Percentiles rank a stretch among this genome's conserved stretches.
Evolutionary conservation across 2,329 filamentous ascomycete species (phyloP).

Genomic region (Hypoxylon sp.): DNA sequence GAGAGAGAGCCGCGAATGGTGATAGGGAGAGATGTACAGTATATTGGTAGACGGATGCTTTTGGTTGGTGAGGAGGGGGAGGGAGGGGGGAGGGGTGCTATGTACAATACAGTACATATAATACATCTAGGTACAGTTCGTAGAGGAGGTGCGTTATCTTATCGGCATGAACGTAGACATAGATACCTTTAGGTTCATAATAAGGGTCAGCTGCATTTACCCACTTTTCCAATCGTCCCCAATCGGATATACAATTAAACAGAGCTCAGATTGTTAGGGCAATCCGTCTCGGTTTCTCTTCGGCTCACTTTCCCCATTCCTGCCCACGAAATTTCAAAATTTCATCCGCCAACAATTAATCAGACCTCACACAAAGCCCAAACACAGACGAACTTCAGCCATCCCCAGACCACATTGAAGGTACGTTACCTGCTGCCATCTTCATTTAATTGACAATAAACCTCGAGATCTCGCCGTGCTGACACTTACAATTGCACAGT

Average conservation of each 20-base stretch:
- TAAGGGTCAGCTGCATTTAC: not conserved
- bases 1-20: constrained; percentile 2
- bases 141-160: no score
- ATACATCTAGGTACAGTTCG: no score
- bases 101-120: no score
- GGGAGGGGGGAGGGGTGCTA: no score
- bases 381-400: constrained; percentile 37
- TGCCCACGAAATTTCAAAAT: constrained; percentile 44
- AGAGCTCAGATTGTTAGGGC: constrained; percentile 20
- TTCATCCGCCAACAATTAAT: constrained; percentile 24
- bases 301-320: constrained; percentile 39
- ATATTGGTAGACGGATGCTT: no score
- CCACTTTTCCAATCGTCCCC: not conserved
- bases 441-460: not conserved
- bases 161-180: constrained; percentile 1
- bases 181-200: not conserved
- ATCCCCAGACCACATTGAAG: constrained; percentile 37
- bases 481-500: constrained; percentile 29
- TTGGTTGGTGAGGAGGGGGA: not conserved
- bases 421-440: constrained; percentile 33
- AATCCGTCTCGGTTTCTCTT: constrained; percentile 39
- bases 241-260: not conserved
- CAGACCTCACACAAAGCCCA: constrained; percentile 31
- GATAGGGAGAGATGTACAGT: no score
- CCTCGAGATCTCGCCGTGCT: constrained; percentile 8